A percentile compares a stretch with the other conserved stretches of the same genome.
phyloP scores from a whole-genome alignment of 129 eudicot genomes.

The Pseudognaphalium luteoalbum region DNA sequence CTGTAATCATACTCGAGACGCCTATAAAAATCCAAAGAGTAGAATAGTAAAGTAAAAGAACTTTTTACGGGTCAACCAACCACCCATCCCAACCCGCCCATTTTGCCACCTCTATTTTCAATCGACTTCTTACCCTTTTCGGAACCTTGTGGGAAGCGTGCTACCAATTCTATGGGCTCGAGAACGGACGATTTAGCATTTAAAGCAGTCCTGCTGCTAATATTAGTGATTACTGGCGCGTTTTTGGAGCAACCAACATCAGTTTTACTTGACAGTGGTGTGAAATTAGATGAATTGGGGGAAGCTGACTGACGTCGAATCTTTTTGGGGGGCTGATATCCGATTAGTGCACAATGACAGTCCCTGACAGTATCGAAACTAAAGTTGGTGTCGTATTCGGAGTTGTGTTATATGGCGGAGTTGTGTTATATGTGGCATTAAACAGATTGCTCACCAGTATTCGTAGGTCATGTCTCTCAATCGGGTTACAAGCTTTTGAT shows the following conservation, averaged over 20 bases:
- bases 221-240: slow-evolving; percentile 17
- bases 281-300: slow-evolving; percentile 13
- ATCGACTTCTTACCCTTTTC: slow-evolving; percentile 29
- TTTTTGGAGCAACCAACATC: slow-evolving; percentile 32
- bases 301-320: slow-evolving; percentile 27
- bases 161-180: neutral
- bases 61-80: neutral
- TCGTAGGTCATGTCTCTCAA: slow-evolving; percentile 59
- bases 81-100: neutral
- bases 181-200: neutral
- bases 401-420: neutral
- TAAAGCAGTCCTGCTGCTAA: slow-evolving; percentile 12
- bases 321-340: slow-evolving; percentile 48
- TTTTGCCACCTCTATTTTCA: neutral
- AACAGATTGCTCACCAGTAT: slow-evolving; percentile 50
- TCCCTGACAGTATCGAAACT: slow-evolving; percentile 52
- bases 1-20: too few relatives aligned
- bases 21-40: too few relatives aligned
- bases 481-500: slow-evolving; percentile 59
- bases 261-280: slow-evolving; percentile 25
- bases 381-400: neutral
- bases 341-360: slow-evolving; percentile 66
- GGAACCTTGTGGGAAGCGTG: neutral
- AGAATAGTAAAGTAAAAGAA: neutral
- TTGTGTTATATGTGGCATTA: neutral